Percentiles rank a stretch among this genome's conserved stretches.
Conservation (phyloP, 78 protist species). For the Polysphondylium violaceum region DNA sequence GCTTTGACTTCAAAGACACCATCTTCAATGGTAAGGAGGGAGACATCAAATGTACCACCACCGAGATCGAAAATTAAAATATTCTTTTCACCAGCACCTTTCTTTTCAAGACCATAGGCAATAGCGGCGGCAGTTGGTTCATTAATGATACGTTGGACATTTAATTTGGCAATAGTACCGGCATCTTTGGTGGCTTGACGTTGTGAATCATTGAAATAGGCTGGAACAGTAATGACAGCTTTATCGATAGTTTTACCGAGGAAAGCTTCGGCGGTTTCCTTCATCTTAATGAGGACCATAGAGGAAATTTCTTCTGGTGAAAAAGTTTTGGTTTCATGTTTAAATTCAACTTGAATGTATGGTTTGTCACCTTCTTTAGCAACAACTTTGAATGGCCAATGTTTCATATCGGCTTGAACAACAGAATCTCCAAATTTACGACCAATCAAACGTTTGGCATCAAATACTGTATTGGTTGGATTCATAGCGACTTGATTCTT, state of each 20-base stretch:
- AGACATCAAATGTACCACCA: conserved; percentile 98
- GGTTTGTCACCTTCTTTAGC: conserved; percentile 94
- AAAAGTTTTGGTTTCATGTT: conserved; percentile 92
- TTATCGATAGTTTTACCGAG: conserved; percentile 92
- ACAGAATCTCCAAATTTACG: conserved; percentile 93
- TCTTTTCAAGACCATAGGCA: conserved; percentile 98
- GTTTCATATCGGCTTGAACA: conserved; percentile 97
- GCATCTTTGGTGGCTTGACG: conserved; percentile 99
- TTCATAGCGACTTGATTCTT: conserved; percentile 95
- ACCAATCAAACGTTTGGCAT: conserved; percentile 98
- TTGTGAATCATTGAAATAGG: conserved; percentile 98
- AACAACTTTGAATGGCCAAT: conserved; percentile 96
- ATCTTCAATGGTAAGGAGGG: conserved; percentile 94
- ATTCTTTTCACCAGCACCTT: conserved; percentile 87
- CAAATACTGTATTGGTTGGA: conserved; percentile 98
- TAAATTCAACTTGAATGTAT: conserved; percentile 89
- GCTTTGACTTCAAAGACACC: conserved; percentile 98
- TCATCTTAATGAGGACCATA: conserved; percentile 98
- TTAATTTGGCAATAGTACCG: conserved; percentile 97
- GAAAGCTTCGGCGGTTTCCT: conserved; percentile 97
- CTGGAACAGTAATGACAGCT: conserved; percentile 99
- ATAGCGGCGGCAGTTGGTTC: conserved; percentile 99
- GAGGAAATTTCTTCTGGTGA: conserved; percentile 99
- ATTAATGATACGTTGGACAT: conserved; percentile 96
- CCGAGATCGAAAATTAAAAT: conserved; percentile 98